These are phyloP conservation scores for Hypseocharis bilobata DNA, from an alignment of 441 rosid species.

Conservation along the genomic window DNA sequence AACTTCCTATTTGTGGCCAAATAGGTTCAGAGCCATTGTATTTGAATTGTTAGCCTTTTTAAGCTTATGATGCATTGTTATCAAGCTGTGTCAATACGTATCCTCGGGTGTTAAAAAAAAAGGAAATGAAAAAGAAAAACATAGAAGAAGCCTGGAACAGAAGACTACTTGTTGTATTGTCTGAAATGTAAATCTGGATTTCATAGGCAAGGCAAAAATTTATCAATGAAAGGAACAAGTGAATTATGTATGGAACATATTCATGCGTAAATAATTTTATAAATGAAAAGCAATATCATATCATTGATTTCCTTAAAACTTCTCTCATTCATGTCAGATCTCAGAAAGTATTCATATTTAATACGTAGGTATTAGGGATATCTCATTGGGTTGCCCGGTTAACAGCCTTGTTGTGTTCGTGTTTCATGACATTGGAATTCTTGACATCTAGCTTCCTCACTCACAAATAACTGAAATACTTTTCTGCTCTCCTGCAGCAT, in stretches of 20 bases:
- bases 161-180: too few relatives aligned
- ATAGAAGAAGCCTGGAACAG: too few relatives aligned
- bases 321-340: background rate
- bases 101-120: too few relatives aligned
- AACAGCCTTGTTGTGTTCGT: background rate
- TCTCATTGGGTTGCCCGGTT: background rate
- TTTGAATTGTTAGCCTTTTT: background rate
- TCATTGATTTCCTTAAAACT: background rate
- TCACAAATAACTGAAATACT: background rate
- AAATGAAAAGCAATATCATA: background rate
- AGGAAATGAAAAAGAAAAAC: too few relatives aligned
- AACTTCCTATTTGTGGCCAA: background rate
- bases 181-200: too few relatives aligned
- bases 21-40: background rate
- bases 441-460: background rate
- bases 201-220: too few relatives aligned
- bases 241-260: background rate
- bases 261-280: too few relatives aligned
- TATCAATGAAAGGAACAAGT: too few relatives aligned
- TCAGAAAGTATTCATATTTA: too few relatives aligned
- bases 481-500: conserved; percentile 45
- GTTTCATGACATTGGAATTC: background rate
- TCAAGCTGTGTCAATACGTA: background rate
- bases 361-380: background rate
- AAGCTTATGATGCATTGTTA: background rate